Conservation (phyloP, 2,329 filamentous ascomycete genomes). For the Fusarium globosum region DNA sequence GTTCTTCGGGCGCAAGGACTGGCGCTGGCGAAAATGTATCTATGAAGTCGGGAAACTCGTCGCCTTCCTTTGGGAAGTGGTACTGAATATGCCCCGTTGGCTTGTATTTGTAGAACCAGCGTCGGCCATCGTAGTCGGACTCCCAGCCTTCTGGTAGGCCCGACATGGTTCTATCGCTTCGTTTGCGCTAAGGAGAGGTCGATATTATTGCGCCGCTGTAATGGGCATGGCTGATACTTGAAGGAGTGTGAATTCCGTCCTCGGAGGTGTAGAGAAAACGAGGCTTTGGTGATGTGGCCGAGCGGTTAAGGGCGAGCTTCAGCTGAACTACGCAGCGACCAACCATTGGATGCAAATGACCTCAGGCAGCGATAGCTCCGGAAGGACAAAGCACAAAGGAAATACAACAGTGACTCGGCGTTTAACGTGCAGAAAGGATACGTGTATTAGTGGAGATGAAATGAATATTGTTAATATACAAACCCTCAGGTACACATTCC, state of each 20-base stretch:
- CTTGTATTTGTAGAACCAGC: constrained; percentile 69
- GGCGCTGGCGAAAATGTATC: constrained; percentile 52
- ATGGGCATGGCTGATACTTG: constrained; percentile 23
- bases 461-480: neutral
- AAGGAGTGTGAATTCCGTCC: neutral
- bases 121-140: constrained; percentile 65
- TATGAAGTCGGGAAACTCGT: constrained; percentile 67
- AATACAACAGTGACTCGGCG: neutral
- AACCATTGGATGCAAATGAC: constrained; percentile 23
- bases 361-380: constrained; percentile 13
- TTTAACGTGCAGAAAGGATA: neutral
- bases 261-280: constrained; percentile 6
- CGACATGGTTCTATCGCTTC: constrained; percentile 41
- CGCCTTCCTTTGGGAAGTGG: constrained; percentile 66
- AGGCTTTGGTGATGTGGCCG: constrained; percentile 27
- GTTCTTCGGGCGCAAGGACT: constrained; percentile 63
- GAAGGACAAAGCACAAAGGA: constrained; percentile 18
- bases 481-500: constrained; percentile 13
- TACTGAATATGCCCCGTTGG: constrained; percentile 66
- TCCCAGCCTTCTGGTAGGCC: constrained; percentile 66
- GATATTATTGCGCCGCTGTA: constrained; percentile 28
- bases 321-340: constrained; percentile 25
- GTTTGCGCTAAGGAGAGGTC: constrained; percentile 1
- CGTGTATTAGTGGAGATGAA: neutral
- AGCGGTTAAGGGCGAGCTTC: constrained; percentile 23